Base-by-base conservation (phyloP, 2,329 filamentous ascomycete genomes). In the Didymella pomorum region DNA sequence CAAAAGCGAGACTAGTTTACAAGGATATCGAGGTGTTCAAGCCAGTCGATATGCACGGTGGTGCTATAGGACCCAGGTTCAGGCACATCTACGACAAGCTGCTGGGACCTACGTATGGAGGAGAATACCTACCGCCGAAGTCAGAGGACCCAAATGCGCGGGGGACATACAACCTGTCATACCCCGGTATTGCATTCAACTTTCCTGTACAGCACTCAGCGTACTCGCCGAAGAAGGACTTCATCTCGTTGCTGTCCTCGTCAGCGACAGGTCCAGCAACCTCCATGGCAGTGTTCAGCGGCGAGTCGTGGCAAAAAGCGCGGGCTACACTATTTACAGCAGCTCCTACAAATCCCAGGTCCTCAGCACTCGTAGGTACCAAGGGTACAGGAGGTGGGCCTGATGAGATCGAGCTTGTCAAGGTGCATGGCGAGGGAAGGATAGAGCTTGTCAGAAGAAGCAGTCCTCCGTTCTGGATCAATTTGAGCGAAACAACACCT, bases 61-160 rank as follows among this genome's bases (percentile, higher is more conserved):
- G 61, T 6, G 60, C 71, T 23, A 68, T 60, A 37, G 92, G 92
- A 0, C 93, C 93, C 4, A 89, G 86, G 16, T 97, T 97, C 75
- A 86, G 89, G 59, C 92, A 96, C 76, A 89, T 99, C 65, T 99
- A 98, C 75, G 92, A 96, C 70, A 88, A 91, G 52, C 82, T 97
- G n/a, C 88, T 99, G 63, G 95, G 95, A 0, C 93, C 93, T 18
- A 96, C 94, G 0, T 98, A 96, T 74, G 91, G 91, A 1, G 95
- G 95, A 63, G 95, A 99, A 80, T 99, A 94, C 71, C 84, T 97
- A 35, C 84, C 89, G 9, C 87, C 91, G 0, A 75, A 78, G 7
- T 81, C 80, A 3, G 79, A 82, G 33, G 79, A 81, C 41, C 82
- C 83, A 11, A 81, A 71, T 16, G 75, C 82, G 16, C 80, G 83